Evolutionary conservation across 2,329 filamentous ascomycete species (phyloP).

Genomic region (Dothistroma pini): DNA sequence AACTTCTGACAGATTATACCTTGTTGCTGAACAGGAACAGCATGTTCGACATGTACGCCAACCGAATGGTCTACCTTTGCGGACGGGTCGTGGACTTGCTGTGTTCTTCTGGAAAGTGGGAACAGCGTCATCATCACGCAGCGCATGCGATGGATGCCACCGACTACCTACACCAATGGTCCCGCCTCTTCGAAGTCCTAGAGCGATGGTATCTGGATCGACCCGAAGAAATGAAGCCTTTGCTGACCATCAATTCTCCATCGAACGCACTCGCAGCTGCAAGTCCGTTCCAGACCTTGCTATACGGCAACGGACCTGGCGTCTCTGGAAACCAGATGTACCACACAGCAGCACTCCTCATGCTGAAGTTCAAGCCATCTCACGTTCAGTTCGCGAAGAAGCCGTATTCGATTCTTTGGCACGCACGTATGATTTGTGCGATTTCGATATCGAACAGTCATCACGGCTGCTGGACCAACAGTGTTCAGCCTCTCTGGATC

Average conservation of each 20-base stretch:
- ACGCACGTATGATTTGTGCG: constrained; percentile 46
- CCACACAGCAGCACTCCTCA: constrained; percentile 53
- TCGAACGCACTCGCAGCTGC: constrained; percentile 9
- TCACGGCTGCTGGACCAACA: constrained; percentile 47
- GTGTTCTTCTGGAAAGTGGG: constrained; percentile 30
- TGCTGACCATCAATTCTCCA: constrained; percentile 32
- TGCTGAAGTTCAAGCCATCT: constrained; percentile 50
- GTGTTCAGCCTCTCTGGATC: constrained; percentile 48
- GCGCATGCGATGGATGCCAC: constrained; percentile 25
- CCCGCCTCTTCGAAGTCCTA: constrained; percentile 33
- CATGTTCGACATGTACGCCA: constrained; percentile 55
- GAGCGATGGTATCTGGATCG: constrained; percentile 34
- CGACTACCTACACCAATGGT: constrained; percentile 33
- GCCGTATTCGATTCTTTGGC: constrained; percentile 46
- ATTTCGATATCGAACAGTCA: constrained; percentile 45
- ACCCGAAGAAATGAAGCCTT: constrained; percentile 33
- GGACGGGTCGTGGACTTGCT: constrained; percentile 43
- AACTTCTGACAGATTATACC: constrained; percentile 37
- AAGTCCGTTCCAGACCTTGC: constrained; percentile 39
- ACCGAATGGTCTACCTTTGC: constrained; percentile 57
- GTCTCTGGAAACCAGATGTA: constrained; percentile 53
- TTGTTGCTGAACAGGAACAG: constrained; percentile 35
- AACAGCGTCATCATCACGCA: constrained; percentile 23
- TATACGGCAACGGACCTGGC: constrained; percentile 47
- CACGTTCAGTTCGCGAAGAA: constrained; percentile 28